Base-by-base conservation (phyloP, 78 protist species). In the Dictyostelium firmibasis region DNA sequence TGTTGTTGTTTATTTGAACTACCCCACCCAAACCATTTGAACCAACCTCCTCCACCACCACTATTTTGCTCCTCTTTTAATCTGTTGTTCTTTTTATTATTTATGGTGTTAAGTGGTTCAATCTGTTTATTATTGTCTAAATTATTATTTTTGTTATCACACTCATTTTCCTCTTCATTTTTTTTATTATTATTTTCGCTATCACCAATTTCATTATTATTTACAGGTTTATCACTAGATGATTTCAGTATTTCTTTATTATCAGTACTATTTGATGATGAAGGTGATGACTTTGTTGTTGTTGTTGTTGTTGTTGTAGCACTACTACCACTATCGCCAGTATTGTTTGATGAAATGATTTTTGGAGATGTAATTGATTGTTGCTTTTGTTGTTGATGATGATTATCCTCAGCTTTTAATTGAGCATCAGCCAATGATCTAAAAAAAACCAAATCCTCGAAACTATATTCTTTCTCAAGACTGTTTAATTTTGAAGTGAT, bases 381-480 rank as follows among this genome's bases (percentile, higher is more conserved):
- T 57, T 38, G 43, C 6, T 43, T 13, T n/a, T 77, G 27, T n/a
- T 41, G 83, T 20, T 33, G 57, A 41, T 18, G 33, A 18, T 77
- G 83, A 41, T 16, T 10, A 27, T 89, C 87, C 13, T 89, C 94
- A 31, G 86, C 87, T 47, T 81, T 89, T 23, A 89, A n/a, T 47
- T 89, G 86, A 27, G 94, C 94, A 43, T 89, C 94, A 31, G 94
- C 94, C 25, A 89, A 47, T 13, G 94, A 89, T 81, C 94, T 89
- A 69, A 89, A 89, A 81, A 81, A 89, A 18, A 89, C 82, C 8
- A 89, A 50, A 81, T 89, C 94, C 36, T 89, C 94, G 70, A 89
- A 89, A 44, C 83, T 50, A 81, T 81, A 89, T 35, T 78, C 81
- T 81, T 18, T 89, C 50, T 89, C 94, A 6, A 89, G 13, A n/a